Conservation (phyloP, 352 stramenopile genomes). For the Phytophthora citricola region DNA sequence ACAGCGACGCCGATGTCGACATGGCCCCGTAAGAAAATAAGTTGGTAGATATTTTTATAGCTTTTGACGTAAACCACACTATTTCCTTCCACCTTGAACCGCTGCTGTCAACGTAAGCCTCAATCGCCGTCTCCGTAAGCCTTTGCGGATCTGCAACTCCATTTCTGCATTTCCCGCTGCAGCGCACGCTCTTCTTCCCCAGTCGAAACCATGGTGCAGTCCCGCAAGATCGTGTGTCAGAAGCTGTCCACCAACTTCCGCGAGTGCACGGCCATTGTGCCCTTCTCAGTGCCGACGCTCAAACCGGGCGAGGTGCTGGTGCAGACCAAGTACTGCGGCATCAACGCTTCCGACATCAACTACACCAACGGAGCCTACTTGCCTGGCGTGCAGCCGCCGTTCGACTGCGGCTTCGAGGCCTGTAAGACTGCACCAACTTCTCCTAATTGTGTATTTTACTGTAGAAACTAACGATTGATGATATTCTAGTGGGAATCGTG, state of each 20-base stretch:
- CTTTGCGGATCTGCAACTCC: slow-evolving; percentile 3
- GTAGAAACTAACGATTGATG: neutral
- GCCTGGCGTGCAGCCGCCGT: slow-evolving; percentile 46
- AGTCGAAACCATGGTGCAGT: slow-evolving; percentile 48
- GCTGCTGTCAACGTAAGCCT: slow-evolving; percentile 21
- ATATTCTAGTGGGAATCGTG: slow-evolving; percentile 48
- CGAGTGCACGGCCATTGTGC: slow-evolving; percentile 73
- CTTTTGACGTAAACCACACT: slow-evolving; percentile 1
- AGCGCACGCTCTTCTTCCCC: neutral
- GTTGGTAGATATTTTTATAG: neutral
- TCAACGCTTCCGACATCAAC: slow-evolving; percentile 69
- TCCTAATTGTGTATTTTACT: neutral
- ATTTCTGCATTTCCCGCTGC: slow-evolving; percentile 24
- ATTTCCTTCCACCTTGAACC: slow-evolving; percentile 4
- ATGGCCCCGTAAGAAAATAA: slow-evolving; percentile 34
- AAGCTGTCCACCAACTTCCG: slow-evolving; percentile 86
- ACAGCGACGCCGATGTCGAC: slow-evolving; percentile 36
- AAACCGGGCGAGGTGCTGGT: slow-evolving; percentile 55
- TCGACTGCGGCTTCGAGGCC: slow-evolving; percentile 59
- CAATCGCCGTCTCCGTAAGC: neutral
- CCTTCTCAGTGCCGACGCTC: slow-evolving; percentile 47
- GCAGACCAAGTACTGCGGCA: slow-evolving; percentile 63
- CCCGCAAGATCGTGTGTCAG: slow-evolving; percentile 81
- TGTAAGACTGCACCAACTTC: slow-evolving; percentile 51
- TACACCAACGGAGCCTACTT: slow-evolving; percentile 65